These are phyloP conservation scores for Russula virescens DNA, from an alignment of 768 basidiomycete species.

Conservation along the genomic window DNA sequence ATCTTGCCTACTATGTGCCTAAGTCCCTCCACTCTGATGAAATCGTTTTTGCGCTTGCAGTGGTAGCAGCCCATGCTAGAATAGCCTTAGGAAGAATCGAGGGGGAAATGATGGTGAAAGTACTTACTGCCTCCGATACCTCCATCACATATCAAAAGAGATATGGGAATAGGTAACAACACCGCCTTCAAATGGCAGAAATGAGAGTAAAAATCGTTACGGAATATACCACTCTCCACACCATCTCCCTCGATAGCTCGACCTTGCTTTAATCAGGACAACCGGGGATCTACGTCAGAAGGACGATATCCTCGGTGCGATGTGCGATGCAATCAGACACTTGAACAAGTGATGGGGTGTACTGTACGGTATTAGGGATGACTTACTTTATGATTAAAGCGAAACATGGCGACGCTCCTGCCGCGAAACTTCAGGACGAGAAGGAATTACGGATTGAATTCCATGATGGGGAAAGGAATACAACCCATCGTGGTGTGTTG, in stretches of 20 bases:
- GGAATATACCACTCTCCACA: not conserved
- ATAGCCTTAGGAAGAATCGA: not conserved
- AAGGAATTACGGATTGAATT: too few relatives aligned
- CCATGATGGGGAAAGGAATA: too few relatives aligned
- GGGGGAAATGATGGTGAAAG: too few relatives aligned
- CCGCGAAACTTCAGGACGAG: too few relatives aligned
- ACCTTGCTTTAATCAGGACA: not conserved
- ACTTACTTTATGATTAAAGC: too few relatives aligned
- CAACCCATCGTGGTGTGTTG: too few relatives aligned
- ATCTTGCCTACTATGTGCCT: conserved; percentile 46
- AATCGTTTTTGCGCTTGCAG: conserved; percentile 54
- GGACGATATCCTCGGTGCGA: not conserved
- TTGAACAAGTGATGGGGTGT: too few relatives aligned
- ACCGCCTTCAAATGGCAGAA: conserved; percentile 49
- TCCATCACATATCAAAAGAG: not conserved
- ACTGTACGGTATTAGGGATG: too few relatives aligned
- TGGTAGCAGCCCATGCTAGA: conserved; percentile 71
- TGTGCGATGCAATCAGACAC: not conserved
- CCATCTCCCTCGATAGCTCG: not conserved
- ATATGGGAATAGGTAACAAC: conserved; percentile 36
- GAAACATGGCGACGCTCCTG: too few relatives aligned
- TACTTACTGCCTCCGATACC: conserved; percentile 8
- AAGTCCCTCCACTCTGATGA: conserved; percentile 57
- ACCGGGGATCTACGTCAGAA: not conserved
- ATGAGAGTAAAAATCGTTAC: conserved; percentile 39